phyloP scores from a whole-genome alignment of 305 asterid species.

The Stenogyne calaminthoides region DNA sequence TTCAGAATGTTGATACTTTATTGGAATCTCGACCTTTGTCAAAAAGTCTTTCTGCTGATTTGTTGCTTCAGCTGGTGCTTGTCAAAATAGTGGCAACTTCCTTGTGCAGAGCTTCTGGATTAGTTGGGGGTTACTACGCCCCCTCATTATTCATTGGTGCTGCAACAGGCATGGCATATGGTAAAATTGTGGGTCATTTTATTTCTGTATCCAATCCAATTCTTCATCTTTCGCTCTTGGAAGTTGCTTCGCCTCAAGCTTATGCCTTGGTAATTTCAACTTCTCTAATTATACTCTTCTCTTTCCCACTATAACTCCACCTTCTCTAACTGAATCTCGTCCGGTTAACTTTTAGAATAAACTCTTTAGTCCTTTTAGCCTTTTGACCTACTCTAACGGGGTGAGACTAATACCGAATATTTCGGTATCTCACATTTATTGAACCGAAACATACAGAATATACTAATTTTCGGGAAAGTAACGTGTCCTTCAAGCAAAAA shows the following conservation, averaged over 20 bases:
- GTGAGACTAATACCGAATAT: too few relatives aligned
- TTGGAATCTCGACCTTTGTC: slow-evolving; percentile 77
- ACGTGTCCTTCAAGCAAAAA: neutral
- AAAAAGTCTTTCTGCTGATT: slow-evolving; percentile 63
- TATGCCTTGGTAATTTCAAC: slow-evolving; percentile 78
- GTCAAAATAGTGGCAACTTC: slow-evolving; percentile 84
- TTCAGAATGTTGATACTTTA: slow-evolving; percentile 80
- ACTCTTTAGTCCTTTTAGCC: too few relatives aligned
- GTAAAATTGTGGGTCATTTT: slow-evolving; percentile 64
- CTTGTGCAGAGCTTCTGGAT: slow-evolving; percentile 90
- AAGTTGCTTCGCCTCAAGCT: slow-evolving; percentile 97
- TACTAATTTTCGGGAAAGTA: too few relatives aligned
- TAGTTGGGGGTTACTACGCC: slow-evolving; percentile 98
- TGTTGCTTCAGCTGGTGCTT: slow-evolving; percentile 81
- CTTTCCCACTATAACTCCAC: too few relatives aligned
- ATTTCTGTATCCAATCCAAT: slow-evolving; percentile 60
- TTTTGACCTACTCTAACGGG: too few relatives aligned
- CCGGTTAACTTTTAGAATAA: too few relatives aligned
- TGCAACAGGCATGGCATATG: slow-evolving; percentile 97
- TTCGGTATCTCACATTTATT: too few relatives aligned
- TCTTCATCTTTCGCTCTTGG: slow-evolving; percentile 75
- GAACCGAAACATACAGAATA: too few relatives aligned
- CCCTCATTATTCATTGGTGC: slow-evolving; percentile 96
- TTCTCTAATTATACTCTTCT: neutral
- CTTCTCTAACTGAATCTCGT: too few relatives aligned